These are phyloP conservation scores for Penicillium fuscoglaucum DNA, from an alignment of 2,329 filamentous ascomycete species.

Conservation along the genomic window DNA sequence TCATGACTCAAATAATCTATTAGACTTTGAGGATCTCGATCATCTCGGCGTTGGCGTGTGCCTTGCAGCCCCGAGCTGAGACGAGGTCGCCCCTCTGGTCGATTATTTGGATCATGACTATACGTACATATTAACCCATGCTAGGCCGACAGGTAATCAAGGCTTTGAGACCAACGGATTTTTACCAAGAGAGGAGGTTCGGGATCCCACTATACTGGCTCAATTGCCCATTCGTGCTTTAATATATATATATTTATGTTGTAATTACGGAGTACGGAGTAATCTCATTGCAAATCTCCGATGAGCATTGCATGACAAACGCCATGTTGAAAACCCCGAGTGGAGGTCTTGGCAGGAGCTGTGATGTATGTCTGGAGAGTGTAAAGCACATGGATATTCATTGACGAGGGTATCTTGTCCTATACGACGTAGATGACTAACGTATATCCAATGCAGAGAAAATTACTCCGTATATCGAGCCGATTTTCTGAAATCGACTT, in stretches of 20 bases:
- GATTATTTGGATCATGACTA: constrained; percentile 10
- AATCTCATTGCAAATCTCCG: background rate
- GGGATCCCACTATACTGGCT: background rate
- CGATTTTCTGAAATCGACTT: background rate
- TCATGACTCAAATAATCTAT: background rate
- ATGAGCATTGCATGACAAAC: constrained; percentile 6
- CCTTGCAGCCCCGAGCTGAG: constrained; percentile 2
- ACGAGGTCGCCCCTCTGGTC: background rate
- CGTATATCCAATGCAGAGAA: background rate
- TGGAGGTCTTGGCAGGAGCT: constrained; percentile 2
- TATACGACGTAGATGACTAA: background rate
- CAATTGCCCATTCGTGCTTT: background rate
- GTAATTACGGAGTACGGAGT: background rate
- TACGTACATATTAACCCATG: constrained; percentile 4
- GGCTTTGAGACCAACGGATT: background rate
- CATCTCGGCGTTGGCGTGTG: background rate
- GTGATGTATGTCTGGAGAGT: background rate
- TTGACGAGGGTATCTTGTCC: background rate
- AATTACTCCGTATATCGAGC: background rate
- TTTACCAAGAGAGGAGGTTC: background rate
- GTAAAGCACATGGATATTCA: background rate
- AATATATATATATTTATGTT: background rate
- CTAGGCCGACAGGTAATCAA: constrained; percentile 4
- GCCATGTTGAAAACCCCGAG: constrained; percentile 5
- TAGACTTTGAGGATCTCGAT: background rate